These are phyloP conservation scores for Hypoxylon crocopeplum DNA, from an alignment of 495 filamentous ascomycete genomes.

Conservation along the genomic window DNA sequence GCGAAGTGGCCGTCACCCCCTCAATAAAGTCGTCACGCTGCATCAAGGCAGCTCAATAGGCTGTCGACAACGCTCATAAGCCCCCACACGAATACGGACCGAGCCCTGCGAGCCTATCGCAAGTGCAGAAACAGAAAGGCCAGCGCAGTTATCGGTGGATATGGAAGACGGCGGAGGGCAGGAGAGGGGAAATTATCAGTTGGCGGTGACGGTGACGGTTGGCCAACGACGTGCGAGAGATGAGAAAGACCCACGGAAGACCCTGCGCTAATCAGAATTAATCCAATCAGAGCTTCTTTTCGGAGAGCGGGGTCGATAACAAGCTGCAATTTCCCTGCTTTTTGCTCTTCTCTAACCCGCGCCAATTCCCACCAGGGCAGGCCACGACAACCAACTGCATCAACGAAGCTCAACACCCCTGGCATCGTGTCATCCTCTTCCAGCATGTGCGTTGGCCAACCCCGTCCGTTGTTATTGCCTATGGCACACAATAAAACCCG, in stretches of 20 bases:
- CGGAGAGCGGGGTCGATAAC: slow-evolving; percentile 26
- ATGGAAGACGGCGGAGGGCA: slow-evolving; percentile 7
- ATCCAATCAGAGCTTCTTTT: slow-evolving; percentile 16
- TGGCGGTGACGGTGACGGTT: slow-evolving; percentile 7
- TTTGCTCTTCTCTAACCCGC: slow-evolving; percentile 23
- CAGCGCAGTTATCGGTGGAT: slow-evolving; percentile 28
- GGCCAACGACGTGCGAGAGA: neutral
- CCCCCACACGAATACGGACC: slow-evolving; percentile 34
- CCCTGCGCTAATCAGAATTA: neutral
- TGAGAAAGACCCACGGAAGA: neutral
- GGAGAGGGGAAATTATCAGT: slow-evolving; percentile 27
- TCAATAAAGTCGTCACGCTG: slow-evolving; percentile 24
- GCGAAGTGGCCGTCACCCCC: slow-evolving; percentile 11
- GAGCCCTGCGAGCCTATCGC: slow-evolving; percentile 35
- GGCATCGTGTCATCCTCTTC: slow-evolving; percentile 33
- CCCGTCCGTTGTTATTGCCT: slow-evolving; percentile 24
- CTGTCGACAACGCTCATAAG: slow-evolving; percentile 33
- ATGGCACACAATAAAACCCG: slow-evolving; percentile 56
- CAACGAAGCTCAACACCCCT: slow-evolving; percentile 33
- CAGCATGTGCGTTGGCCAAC: slow-evolving; percentile 31
- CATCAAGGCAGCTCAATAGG: slow-evolving; percentile 37
- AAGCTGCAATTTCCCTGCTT: slow-evolving; percentile 15
- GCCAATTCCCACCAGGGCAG: slow-evolving; percentile 15
- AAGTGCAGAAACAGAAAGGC: slow-evolving; percentile 26
- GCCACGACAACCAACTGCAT: slow-evolving; percentile 30